Evolutionary conservation across 129 eudicot species (phyloP).

Genomic region (Flaveria bidentis): DNA sequence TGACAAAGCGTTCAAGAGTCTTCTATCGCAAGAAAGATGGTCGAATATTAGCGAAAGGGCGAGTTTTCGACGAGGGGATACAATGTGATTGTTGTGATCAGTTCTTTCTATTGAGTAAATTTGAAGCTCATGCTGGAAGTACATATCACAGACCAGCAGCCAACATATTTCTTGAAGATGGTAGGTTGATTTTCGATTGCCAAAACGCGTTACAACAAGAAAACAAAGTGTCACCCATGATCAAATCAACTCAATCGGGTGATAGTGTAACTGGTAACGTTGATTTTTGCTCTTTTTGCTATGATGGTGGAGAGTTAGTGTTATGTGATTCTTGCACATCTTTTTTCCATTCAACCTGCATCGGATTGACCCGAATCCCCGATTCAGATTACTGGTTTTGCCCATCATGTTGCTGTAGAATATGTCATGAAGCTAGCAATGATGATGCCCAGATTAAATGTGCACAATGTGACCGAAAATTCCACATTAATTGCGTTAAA

Average conservation of each 20-base stretch:
- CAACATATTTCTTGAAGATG: slow-evolving; percentile 65
- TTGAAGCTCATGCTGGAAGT: slow-evolving; percentile 85
- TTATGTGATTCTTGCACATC: slow-evolving; percentile 81
- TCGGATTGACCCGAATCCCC: slow-evolving; percentile 48
- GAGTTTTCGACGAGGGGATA: slow-evolving; percentile 55
- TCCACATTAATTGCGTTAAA: slow-evolving; percentile 54
- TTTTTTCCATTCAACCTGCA: slow-evolving; percentile 63
- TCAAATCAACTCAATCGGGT: too few species aligned
- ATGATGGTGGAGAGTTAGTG: slow-evolving; percentile 54
- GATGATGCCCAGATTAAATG: slow-evolving; percentile 37
- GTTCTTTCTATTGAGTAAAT: slow-evolving; percentile 47
- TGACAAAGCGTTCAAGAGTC: slow-evolving; percentile 44
- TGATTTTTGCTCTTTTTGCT: slow-evolving; percentile 63
- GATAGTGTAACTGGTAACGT: slow-evolving; percentile 27
- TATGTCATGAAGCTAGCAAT: slow-evolving; percentile 50
- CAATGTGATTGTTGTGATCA: slow-evolving; percentile 60
- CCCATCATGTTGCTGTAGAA: slow-evolving; percentile 70
- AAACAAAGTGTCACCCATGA: not conserved
- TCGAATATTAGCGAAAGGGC: slow-evolving; percentile 39
- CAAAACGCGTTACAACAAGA: slow-evolving; percentile 29
- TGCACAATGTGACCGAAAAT: slow-evolving; percentile 62
- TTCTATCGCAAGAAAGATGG: slow-evolving; percentile 40
- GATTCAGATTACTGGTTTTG: slow-evolving; percentile 59
- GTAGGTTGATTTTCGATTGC: slow-evolving; percentile 56
- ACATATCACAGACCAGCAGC: slow-evolving; percentile 63